Percentiles rank a stretch among this genome's conserved stretches.
These are phyloP conservation scores for Saccharomycopsis olivae DNA, from an alignment of 805 yeast genomes.

Conservation along the genomic window DNA sequence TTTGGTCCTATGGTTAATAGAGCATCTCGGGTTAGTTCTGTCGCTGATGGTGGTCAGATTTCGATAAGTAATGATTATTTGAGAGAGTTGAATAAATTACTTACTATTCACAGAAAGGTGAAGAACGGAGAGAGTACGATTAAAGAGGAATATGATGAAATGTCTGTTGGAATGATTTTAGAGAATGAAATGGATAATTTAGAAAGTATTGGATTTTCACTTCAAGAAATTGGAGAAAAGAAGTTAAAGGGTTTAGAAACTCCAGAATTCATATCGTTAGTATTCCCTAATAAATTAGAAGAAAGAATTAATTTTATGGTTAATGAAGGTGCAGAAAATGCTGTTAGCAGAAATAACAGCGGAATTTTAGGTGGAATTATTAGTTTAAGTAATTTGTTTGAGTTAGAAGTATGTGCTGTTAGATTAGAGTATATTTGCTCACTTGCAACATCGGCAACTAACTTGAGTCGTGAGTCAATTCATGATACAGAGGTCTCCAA, in stretches of 20 bases:
- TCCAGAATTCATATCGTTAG: constrained; percentile 75
- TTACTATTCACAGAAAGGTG: constrained; percentile 28
- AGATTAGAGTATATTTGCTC: constrained; percentile 52
- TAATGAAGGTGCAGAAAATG: constrained; percentile 19
- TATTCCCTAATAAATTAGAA: constrained; percentile 57
- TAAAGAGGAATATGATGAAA: constrained; percentile 36
- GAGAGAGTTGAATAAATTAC: constrained; percentile 54
- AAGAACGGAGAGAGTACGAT: constrained; percentile 22
- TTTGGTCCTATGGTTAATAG: constrained; percentile 98
- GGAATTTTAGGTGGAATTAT: constrained; percentile 19
- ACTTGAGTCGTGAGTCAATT: constrained; percentile 20
- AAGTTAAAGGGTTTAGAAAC: constrained; percentile 91
- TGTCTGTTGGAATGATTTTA: constrained; percentile 41
- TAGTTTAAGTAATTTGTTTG: constrained; percentile 32
- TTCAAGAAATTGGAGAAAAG: constrained; percentile 68
- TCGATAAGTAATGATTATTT: constrained; percentile 76
- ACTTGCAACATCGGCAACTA: constrained; percentile 33
- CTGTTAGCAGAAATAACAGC: constrained; percentile 7
- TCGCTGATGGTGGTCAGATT: constrained; percentile 98
- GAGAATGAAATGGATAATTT: constrained; percentile 57
- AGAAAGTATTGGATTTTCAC: constrained; percentile 57
- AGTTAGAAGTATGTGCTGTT: constrained; percentile 43
- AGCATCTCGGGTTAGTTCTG: constrained; percentile 85
- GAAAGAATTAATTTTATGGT: constrained; percentile 43
- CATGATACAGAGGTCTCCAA: constrained; percentile 7